Base-by-base conservation (phyloP, 202 grass and related monocot genomes). In the Eragrostis tef region DNA sequence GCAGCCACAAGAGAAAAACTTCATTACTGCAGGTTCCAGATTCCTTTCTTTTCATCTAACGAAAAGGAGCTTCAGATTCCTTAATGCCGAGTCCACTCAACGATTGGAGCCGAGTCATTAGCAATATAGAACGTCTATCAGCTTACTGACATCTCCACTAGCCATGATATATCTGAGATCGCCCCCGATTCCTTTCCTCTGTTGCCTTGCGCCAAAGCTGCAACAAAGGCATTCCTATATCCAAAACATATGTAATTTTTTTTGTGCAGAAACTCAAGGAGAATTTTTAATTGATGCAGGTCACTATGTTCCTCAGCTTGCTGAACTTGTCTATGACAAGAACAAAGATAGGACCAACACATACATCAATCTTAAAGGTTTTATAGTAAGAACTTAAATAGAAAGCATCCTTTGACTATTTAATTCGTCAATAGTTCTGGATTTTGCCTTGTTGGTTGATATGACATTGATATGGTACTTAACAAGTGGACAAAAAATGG, bases 221-320 rank as follows among this genome's bases (percentile, higher is more conserved):
- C 4, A 39, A 39, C 6, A 39, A 39, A 39, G 3, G 2, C 21
- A 25, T 59, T 59, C 21, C 3, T 59, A 24, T 59, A 56, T 59
- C 2, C 15, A 25, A 59, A 59, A 59, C 11, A 11, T 22, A 61
- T 61, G 2, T 13, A 14, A n/a, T 1, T 75, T 84, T 25, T 47
- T 61, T 14, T 56, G 19, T 13, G 60, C 69, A 69, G 46, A 24
- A 80, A 80, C 45, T 82, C 21, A 19, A 24, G 2, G 63, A 64
- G 15, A 81, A 58, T 64, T 76, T 81, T 50, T 65, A 76, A 76
- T 81, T 45, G 21, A 76, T 89, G 77, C 83, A 97, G 91, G 94
- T 76, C 92, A 97, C 59, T 94, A 97, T 82, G 90, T 94, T n/a
- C 94, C 90, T 51, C 94, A 94, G 74, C 87, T 97, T 78, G 94